Percentiles rank a stretch among this genome's conserved stretches.
Evolutionary conservation across 2,329 filamentous ascomycete genomes (phyloP).

Genomic region (Colletotrichum sp.): DNA sequence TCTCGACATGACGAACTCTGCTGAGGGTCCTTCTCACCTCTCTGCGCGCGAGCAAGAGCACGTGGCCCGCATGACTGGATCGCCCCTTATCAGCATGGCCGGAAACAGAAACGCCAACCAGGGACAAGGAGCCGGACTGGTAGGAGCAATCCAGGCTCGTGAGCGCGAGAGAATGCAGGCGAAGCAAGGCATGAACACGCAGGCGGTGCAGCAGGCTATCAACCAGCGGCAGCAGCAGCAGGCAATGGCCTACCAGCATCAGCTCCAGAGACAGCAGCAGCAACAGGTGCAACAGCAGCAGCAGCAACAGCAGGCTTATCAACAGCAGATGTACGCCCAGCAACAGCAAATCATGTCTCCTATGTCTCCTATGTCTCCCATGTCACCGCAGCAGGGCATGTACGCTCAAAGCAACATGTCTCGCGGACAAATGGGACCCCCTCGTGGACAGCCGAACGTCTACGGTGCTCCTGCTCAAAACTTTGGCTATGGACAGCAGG

Average conservation of each 20-base stretch:
- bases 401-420: conserved; percentile 20
- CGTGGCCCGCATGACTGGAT: conserved; percentile 81
- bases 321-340: conserved; percentile 37
- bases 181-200: conserved; percentile 71
- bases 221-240: conserved; percentile 62
- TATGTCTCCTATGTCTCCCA: not conserved
- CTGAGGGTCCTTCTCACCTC: conserved; percentile 59
- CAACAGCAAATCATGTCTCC: conserved; percentile 15
- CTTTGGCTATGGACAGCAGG: not conserved
- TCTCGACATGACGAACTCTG: conserved; percentile 51
- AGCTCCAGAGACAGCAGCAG: conserved; percentile 36
- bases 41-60: conserved; percentile 89
- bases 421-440: not conserved
- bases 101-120: conserved; percentile 37
- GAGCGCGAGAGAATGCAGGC: conserved; percentile 79
- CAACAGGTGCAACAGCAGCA: conserved; percentile 37
- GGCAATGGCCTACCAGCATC: conserved; percentile 35
- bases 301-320: conserved; percentile 33
- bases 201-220: conserved; percentile 77
- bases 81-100: conserved; percentile 73
- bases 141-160: conserved; percentile 80
- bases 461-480: conserved; percentile 2
- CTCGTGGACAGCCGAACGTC: not conserved
- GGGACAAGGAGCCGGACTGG: conserved; percentile 65
- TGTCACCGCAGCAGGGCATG: conserved; percentile 6